These are phyloP conservation scores for Rhodotorula taiwanensis DNA, from an alignment of 768 basidiomycete genomes.

Conservation along the genomic window DNA sequence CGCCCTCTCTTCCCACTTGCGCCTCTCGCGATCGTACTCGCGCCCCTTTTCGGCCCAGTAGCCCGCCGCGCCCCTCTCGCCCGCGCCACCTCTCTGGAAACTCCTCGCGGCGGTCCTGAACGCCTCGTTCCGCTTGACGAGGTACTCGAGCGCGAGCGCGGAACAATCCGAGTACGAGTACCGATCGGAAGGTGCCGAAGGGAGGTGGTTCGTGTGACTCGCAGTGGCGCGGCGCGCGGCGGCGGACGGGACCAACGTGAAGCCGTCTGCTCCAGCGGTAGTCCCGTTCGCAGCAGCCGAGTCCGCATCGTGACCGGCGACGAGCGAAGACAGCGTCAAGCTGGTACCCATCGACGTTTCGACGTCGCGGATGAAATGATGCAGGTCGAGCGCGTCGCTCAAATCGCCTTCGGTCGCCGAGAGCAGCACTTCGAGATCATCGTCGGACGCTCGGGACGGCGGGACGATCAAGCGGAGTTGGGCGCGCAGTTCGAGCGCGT, in stretches of 20 bases:
- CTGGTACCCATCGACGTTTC: slow-evolving; percentile 3
- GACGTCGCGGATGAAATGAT: slow-evolving; percentile 22
- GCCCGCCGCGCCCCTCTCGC: slow-evolving; percentile 41
- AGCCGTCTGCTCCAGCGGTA: not conserved
- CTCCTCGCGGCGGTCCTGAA: slow-evolving; percentile 44
- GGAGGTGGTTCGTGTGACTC: not conserved
- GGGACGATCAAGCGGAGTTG: slow-evolving; percentile 20
- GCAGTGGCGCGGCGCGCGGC: too few species aligned
- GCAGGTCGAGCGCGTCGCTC: slow-evolving; percentile 38
- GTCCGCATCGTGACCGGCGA: slow-evolving; percentile 2
- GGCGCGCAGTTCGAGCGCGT: not conserved
- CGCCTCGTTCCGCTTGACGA: slow-evolving; percentile 42
- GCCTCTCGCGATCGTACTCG: slow-evolving; percentile 40
- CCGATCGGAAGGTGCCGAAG: not conserved
- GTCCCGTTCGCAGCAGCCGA: not conserved
- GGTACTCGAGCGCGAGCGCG: slow-evolving; percentile 39
- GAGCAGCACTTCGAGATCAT: slow-evolving; percentile 26
- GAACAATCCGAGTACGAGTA: slow-evolving; percentile 40
- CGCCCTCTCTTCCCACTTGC: slow-evolving; percentile 45
- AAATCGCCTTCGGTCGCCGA: slow-evolving; percentile 35
- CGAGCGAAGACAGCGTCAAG: slow-evolving; percentile 22
- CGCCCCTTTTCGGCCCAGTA: slow-evolving; percentile 45
- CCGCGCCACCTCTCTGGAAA: slow-evolving; percentile 39
- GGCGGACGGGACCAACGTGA: not conserved
- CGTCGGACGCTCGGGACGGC: not conserved